Evolutionary conservation across 305 asterid species (phyloP), one percentile per base, ranked within the genome.

Genomic region (Solanum chacoense): DNA sequence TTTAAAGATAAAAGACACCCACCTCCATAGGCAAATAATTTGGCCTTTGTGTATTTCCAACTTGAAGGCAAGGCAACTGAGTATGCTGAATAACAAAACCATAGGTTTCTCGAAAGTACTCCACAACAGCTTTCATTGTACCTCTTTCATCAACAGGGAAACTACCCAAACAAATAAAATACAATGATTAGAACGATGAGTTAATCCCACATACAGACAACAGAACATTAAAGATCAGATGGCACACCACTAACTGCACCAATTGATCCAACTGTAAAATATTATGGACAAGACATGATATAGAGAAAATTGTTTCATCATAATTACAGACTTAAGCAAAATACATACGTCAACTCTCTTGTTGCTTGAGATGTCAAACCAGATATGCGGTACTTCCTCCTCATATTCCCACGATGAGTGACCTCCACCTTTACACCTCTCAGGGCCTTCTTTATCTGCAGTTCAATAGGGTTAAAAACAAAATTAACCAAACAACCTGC

Each of bases 21-120:
- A 96, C 99, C 98, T 97, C 99, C 99, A 97, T 95, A 4, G 99
- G 99, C 87, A 97, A 88, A 89, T 95, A 96, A 91, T 96, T 95
- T 55, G 98, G 97, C 91, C 98, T 93, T 87, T 93, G 97, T 38
- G 91, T 93, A 91, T 95, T 96, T 87, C 99, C 99, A 88, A 96
- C 98, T 95, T 95, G 99, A 76, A 96, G 91, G 87, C 98, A 96
- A 50, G 99, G 99, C 93, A 94, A 91, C 38, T 96, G 98, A 1
- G 95, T 93, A 87, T 95, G 95, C 55, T 93, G 98, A 87, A 96
- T 96, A 35, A 92, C 93, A 89, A 93, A 94, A 2, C 96, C 98
- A 31, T 96, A 95, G 1, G 99, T 95, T 87, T 96, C 98, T 9
- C 90, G 95, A 74, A 96, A 96, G 90, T 96, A 95, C 45, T 94